Evolutionary conservation across 257 asterid genomes (phyloP), one percentile per base, ranked within the genome.

Genomic region (Nicotiana undulata): DNA sequence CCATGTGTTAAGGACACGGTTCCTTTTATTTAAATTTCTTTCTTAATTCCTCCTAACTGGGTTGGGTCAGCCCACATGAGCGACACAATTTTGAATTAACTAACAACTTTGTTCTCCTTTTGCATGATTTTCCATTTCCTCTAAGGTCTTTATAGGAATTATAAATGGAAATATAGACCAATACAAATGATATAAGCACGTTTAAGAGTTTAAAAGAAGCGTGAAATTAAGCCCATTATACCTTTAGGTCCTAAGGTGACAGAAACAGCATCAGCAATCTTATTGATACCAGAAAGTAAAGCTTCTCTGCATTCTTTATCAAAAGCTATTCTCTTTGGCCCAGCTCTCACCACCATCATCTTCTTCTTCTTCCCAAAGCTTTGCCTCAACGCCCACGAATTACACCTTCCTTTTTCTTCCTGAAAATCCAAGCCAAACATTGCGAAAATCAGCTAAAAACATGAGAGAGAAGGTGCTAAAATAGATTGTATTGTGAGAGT

Each of bases 191-290:
- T 20, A 7, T 2, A 40, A 26, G 24, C 34, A 13, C 6, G 44
- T 13, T 10, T 37, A n/a, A 65, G 56, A 79, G 0, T 0, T 52
- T n/a, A 63, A 28, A 79, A 67, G 56, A 26, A 26, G 28, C 3
- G 15, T 1, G 17, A 18, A 29, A 40, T 40, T 9, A 40, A 9
- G 29, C 60, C 72, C 77, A 87, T 10, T 67, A 65, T 67, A 85
- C 98, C 99, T 90, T 84, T 94, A 79, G 98, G 98, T 78, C 99
- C 98, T 63, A 96, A 85, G 20, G 99, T 96, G 59, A 94, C 93
- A 61, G 98, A 90, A 89, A 96, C 98, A 83, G 93, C 97, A 90
- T 96, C 98, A 24, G 98, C 98, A 56, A 94, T 97, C 88, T 94
- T 94, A 86, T 92, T 91, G 85, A 96, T 90, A 60, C 99, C 99